These are phyloP conservation scores for Plasmodium vinckei DNA, from an alignment of 169 alveolate species.

Conservation along the genomic window DNA sequence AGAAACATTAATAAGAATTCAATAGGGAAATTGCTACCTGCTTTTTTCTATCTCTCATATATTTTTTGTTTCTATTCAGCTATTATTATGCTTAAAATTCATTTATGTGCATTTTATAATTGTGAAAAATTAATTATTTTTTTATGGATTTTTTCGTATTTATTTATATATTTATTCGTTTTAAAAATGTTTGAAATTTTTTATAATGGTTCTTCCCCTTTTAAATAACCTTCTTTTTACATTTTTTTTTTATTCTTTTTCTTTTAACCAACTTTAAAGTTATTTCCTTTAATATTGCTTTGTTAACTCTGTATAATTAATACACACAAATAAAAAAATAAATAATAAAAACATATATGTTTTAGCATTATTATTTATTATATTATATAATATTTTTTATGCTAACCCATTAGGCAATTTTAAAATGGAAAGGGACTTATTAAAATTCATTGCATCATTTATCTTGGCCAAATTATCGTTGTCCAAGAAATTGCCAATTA, in stretches of 20 bases:
- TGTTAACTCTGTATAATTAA: conserved; percentile 35
- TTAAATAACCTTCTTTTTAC: conserved; percentile 19
- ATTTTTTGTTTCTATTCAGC: conserved; percentile 7
- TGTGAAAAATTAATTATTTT: too few species aligned
- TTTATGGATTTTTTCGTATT: too few species aligned
- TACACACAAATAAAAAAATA: background rate
- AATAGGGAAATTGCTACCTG: conserved; percentile 10
- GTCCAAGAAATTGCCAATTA: conserved; percentile 53
- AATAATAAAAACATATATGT: background rate
- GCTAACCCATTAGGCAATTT: conserved; percentile 61
- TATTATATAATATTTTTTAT: background rate
- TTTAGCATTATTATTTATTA: background rate
- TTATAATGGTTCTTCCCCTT: background rate
- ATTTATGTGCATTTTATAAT: too few species aligned
- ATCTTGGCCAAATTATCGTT: conserved; percentile 39
- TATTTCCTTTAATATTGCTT: conserved; percentile 54
- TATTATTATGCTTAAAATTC: background rate
- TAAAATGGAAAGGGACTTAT: conserved; percentile 41
- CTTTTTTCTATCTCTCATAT: background rate
- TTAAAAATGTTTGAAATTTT: background rate
- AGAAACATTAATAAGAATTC: conserved; percentile 80
- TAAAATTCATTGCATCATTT: conserved; percentile 62
- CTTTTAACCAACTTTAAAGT: conserved; percentile 53
- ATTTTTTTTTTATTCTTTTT: conserved; percentile 53
- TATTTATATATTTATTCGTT: too few species aligned